Evolutionary conservation across 2,329 filamentous ascomycete genomes (phyloP).

Genomic region (Fusarium pseudonygamai): DNA sequence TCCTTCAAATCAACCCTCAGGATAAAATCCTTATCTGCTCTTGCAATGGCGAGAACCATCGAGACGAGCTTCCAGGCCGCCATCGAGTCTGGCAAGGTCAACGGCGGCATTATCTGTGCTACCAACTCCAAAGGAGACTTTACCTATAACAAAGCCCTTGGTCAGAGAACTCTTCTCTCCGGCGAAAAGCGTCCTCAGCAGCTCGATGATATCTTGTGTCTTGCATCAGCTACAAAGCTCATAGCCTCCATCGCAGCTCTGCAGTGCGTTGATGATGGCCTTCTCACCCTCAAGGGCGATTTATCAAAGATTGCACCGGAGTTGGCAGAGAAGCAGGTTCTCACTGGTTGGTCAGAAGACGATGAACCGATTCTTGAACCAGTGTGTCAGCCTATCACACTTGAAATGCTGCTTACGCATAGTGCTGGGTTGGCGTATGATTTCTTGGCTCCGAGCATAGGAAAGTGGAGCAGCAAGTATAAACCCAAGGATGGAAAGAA

Average conservation of each 20-base stretch:
- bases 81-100: slow-evolving; percentile 55
- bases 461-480: slow-evolving; percentile 49
- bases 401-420: slow-evolving; percentile 62
- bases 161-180: slow-evolving; percentile 52
- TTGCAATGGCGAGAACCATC: slow-evolving; percentile 44
- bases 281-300: slow-evolving; percentile 57
- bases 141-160: slow-evolving; percentile 51
- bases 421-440: slow-evolving; percentile 60
- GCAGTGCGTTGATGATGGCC: slow-evolving; percentile 64
- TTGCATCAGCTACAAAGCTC: slow-evolving; percentile 55
- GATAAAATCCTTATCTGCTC: neutral
- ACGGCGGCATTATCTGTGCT: slow-evolving; percentile 55
- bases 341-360: slow-evolving; percentile 57
- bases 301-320: slow-evolving; percentile 57
- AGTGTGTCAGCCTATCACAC: slow-evolving; percentile 53
- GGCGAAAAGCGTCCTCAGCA: slow-evolving; percentile 51
- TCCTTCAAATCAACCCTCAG: accelerated
- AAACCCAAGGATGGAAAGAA: slow-evolving; percentile 15
- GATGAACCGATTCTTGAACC: slow-evolving; percentile 52
- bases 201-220: slow-evolving; percentile 49
- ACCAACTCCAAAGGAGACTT: slow-evolving; percentile 52
- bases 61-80: slow-evolving; percentile 52
- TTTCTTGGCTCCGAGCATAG: slow-evolving; percentile 50
- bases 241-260: slow-evolving; percentile 61
- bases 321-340: slow-evolving; percentile 56